These are phyloP conservation scores for Haplosporangium gracile DNA, from an alignment of 192 early-diverging fungal species.

Conservation along the genomic window DNA sequence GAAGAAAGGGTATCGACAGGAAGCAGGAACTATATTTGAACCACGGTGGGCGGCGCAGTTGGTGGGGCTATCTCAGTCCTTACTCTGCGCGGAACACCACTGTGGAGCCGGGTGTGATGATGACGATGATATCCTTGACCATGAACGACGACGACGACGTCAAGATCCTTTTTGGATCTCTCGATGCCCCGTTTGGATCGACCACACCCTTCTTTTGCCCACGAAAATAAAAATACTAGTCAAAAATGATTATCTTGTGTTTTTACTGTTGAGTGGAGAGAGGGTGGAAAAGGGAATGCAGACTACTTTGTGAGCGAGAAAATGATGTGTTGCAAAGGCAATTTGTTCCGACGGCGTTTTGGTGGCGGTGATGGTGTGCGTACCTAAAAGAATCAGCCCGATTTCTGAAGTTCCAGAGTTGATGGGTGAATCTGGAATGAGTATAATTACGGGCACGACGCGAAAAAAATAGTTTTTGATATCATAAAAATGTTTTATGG, in stretches of 20 bases:
- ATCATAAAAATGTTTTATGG: no score
- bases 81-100: neutral
- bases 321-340: no score
- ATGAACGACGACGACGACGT: neutral
- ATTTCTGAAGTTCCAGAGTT: no score
- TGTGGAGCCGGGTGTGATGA: neutral
- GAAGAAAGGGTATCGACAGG: neutral
- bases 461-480: no score
- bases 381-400: no score
- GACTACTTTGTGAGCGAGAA: neutral
- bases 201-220: neutral
- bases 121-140: neutral
- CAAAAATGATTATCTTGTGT: neutral
- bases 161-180: neutral
- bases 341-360: no score
- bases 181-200: neutral
- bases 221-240: neutral
- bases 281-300: neutral
- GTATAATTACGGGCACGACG: no score
- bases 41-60: neutral
- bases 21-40: neutral
- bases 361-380: no score
- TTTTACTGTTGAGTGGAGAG: neutral
- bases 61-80: neutral
- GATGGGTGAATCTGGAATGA: no score